phyloP scores from a whole-genome alignment of 2,329 filamentous ascomycete species.

The Phoma sp. region DNA sequence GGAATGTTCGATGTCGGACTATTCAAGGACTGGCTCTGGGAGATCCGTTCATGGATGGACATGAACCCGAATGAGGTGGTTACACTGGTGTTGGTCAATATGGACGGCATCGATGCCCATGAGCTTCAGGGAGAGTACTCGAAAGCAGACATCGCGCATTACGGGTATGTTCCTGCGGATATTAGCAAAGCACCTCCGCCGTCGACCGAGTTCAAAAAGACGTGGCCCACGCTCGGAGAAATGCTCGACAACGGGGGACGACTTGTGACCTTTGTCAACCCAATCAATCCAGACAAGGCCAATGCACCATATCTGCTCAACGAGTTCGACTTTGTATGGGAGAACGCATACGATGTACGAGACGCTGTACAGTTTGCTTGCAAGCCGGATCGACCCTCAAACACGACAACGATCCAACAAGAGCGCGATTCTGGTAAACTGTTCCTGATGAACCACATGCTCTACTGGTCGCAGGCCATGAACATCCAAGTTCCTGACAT shows the following conservation, averaged over 20 bases:
- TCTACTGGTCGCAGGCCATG: conserved; percentile 61
- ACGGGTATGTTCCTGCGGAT: conserved; percentile 50
- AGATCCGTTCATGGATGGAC: conserved; percentile 71
- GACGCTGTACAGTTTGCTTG: conserved; percentile 71
- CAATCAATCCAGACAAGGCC: conserved; percentile 41
- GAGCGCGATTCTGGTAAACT: conserved; percentile 63
- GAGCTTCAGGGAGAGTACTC: conserved; percentile 57
- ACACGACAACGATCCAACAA: conserved; percentile 50
- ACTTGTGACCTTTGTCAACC: conserved; percentile 72
- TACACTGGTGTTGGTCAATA: conserved; percentile 74
- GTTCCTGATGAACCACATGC: conserved; percentile 79
- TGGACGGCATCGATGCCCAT: conserved; percentile 60
- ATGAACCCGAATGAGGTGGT: conserved; percentile 73
- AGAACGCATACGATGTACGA: conserved; percentile 71
- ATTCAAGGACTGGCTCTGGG: conserved; percentile 66
- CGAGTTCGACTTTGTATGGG: conserved; percentile 71
- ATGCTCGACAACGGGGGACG: conserved; percentile 69
- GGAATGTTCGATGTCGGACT: conserved; percentile 70
- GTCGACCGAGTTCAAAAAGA: conserved; percentile 53
- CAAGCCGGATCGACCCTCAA: conserved; percentile 67
- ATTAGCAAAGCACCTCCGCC: conserved; percentile 57
- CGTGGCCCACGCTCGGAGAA: conserved; percentile 73
- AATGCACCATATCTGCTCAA: conserved; percentile 64
- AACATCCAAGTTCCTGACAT: conserved; percentile 43
- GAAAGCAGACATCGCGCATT: conserved; percentile 59